phyloP scores from a whole-genome alignment of 2,329 filamentous ascomycete genomes.

The Talaromyces pinophilus region DNA sequence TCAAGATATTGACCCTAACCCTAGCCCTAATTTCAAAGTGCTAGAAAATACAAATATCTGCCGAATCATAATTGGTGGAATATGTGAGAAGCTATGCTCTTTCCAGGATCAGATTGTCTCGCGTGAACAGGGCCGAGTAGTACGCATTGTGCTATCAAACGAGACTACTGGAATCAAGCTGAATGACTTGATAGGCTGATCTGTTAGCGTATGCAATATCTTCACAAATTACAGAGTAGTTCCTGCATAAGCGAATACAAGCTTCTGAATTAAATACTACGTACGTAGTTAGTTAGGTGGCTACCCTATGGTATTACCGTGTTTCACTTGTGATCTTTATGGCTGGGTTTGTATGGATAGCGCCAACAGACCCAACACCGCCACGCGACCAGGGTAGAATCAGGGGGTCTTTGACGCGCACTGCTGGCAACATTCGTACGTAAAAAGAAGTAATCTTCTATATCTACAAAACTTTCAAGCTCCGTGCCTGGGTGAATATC shows the following conservation, averaged over 20 bases:
- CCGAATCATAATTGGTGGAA: background rate
- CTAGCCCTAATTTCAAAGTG: background rate
- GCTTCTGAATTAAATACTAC: background rate
- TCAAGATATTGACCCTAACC: background rate
- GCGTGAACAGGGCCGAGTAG: no score
- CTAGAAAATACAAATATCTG: background rate
- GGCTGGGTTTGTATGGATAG: no score
- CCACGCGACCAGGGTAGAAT: background rate
- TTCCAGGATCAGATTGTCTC: no score
- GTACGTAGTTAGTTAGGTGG: background rate
- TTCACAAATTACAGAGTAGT: background rate
- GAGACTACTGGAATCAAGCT: no score
- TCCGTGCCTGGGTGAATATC: background rate
- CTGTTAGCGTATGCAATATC: background rate
- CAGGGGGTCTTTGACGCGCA: background rate
- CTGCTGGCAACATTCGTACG: background rate
- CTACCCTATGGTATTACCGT: no score
- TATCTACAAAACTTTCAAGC: no score
- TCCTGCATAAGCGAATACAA: background rate
- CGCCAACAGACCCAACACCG: no score
- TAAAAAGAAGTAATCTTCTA: background rate
- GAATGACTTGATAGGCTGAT: background rate
- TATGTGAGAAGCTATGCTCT: no score
- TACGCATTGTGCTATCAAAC: no score
- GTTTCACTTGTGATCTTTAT: no score